Evolutionary conservation across 441 rosid species (phyloP).

Genomic region (Aquilaria agallochum): DNA sequence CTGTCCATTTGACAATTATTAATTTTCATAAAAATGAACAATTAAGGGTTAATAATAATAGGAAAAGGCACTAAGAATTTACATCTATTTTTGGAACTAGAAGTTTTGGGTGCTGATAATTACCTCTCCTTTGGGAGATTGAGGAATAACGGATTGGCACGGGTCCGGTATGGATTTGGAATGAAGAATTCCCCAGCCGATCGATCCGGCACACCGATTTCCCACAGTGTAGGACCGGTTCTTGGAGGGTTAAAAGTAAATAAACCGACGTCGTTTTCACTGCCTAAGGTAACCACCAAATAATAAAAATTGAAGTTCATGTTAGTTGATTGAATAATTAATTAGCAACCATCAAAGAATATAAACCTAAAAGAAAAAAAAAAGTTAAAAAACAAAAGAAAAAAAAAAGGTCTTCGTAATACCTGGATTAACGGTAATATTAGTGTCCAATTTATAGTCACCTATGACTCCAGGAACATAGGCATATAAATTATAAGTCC

Average conservation of each 20-base stretch:
- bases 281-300: conserved; percentile 20
- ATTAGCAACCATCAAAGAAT: not conserved
- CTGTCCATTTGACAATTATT: conserved; percentile 18
- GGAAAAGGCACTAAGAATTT: too few species aligned
- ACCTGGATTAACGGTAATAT: too few species aligned
- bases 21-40: too few species aligned
- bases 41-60: too few species aligned
- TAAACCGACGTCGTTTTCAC: conserved; percentile 23
- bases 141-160: conserved; percentile 27
- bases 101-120: not conserved
- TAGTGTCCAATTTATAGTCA: conserved; percentile 24
- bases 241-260: conserved; percentile 51
- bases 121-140: conserved; percentile 28
- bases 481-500: conserved; percentile 53
- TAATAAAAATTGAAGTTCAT: too few species aligned
- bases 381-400: too few species aligned
- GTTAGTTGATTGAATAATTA: too few species aligned
- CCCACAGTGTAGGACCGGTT: conserved; percentile 70
- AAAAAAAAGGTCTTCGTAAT: too few species aligned
- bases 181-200: conserved; percentile 52
- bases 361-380: conserved; percentile 3
- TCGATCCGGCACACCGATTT: conserved; percentile 67
- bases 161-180: conserved; percentile 45
- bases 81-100: too few species aligned
- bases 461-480: conserved; percentile 66